phyloP scores from a whole-genome alignment of 805 yeast genomes.

The Starmerella floricola region DNA sequence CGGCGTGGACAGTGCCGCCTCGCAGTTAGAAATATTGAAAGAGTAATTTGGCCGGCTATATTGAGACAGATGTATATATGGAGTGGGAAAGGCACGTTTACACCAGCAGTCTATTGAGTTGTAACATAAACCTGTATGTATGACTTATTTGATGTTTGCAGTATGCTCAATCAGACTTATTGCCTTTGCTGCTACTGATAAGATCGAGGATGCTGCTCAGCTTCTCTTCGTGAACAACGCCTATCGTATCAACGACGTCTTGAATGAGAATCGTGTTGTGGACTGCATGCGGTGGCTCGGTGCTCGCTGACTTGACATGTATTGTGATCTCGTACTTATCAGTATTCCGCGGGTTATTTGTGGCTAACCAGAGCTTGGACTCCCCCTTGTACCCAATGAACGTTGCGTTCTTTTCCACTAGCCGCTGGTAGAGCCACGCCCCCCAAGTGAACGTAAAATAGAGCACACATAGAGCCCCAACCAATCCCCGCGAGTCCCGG shows the following conservation, averaged over 20 bases:
- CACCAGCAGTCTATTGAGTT: too few species aligned
- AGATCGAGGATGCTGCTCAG: conserved; percentile 6
- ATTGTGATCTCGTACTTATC: conserved; percentile 7
- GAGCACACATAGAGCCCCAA: conserved; percentile 13
- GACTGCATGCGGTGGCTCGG: neutral
- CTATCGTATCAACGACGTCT: conserved; percentile 15
- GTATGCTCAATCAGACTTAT: neutral
- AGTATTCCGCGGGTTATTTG: conserved; percentile 10
- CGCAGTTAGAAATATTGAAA: too few species aligned
- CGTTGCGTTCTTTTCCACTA: conserved; percentile 15
- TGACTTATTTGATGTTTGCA: neutral
- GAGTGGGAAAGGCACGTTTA: too few species aligned
- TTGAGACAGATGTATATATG: too few species aligned
- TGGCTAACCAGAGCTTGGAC: conserved; percentile 12
- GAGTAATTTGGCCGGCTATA: too few species aligned
- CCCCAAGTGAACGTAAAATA: conserved; percentile 13
- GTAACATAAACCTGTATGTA: too few species aligned
- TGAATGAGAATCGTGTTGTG: conserved; percentile 2
- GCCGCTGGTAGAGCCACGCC: conserved; percentile 13
- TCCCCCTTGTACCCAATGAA: conserved; percentile 17
- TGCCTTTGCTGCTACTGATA: neutral
- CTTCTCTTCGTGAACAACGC: conserved; percentile 12
- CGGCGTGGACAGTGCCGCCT: conserved; percentile 52
- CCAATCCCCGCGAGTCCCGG: conserved; percentile 8
- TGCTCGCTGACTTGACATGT: neutral